phyloP scores from a whole-genome alignment of 1,284 basidiomycete species.

The Moesziomyces globuligerus region DNA sequence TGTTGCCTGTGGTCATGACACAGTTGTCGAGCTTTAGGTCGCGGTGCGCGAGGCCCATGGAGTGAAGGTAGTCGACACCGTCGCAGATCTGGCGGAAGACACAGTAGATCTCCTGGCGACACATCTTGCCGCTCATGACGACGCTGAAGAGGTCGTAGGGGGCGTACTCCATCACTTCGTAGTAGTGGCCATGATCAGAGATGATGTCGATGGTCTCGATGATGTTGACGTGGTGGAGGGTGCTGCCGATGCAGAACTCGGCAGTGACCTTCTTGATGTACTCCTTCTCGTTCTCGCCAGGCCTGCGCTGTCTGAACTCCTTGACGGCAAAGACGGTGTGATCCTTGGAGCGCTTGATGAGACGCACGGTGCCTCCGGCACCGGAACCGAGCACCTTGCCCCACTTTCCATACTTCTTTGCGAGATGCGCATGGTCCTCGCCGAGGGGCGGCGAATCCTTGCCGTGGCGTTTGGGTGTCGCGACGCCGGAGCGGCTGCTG shows the following conservation, averaged over 20 bases:
- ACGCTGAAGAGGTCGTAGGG: conserved; percentile 98
- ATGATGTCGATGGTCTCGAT: conserved; percentile 99
- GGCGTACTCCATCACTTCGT: conserved; percentile 88
- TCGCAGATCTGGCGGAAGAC: conserved; percentile 98
- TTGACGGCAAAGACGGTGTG: conserved; percentile 90
- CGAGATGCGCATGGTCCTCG: conserved; percentile 80
- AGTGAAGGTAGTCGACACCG: conserved; percentile 97
- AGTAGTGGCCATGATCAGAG: conserved; percentile 95
- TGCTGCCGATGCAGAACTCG: conserved; percentile 96
- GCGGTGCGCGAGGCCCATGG: conserved; percentile 95
- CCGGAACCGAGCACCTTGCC: conserved; percentile 93
- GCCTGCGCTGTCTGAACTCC: conserved; percentile 89
- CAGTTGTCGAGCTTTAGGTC: conserved; percentile 99
- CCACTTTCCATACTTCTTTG: conserved; percentile 99
- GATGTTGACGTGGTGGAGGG: conserved; percentile 84
- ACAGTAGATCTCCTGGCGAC: conserved; percentile 96
- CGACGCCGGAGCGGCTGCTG: conserved; percentile 46
- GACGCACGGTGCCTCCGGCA: conserved; percentile 94
- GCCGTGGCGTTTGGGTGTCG: conserved; percentile 59
- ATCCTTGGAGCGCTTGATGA: conserved; percentile 80
- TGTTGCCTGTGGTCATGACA: conserved; percentile 92
- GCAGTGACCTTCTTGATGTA: conserved; percentile 99
- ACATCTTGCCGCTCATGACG: conserved; percentile 99
- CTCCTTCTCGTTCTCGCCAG: conserved; percentile 90
- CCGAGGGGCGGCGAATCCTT: conserved; percentile 67